phyloP scores from a whole-genome alignment of 495 filamentous ascomycete genomes.

The Xylona heveae region DNA sequence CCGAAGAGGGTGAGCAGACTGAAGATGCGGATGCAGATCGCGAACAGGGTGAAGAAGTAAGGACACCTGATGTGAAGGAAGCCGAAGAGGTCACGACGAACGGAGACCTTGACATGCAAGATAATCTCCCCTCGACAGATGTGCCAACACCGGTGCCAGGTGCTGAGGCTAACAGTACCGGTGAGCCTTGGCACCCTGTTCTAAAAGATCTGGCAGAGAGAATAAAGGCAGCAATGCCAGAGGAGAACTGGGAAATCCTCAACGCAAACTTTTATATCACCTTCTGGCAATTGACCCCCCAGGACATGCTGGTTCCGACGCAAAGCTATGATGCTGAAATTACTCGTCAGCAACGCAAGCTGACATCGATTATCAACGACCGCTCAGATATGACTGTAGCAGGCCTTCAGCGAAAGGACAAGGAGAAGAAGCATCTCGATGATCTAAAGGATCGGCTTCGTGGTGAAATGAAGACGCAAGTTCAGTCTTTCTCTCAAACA shows the following conservation, averaged over 20 bases:
- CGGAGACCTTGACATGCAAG: conserved; percentile 19
- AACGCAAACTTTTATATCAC: conserved; percentile 65
- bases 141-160: no score
- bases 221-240: conserved; percentile 37
- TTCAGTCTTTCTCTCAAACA: conserved; percentile 39
- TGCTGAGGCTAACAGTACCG: no score
- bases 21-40: conserved; percentile 18
- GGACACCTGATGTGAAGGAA: conserved; percentile 4
- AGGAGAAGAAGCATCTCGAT: conserved; percentile 34
- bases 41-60: conserved; percentile 17
- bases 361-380: conserved; percentile 41
- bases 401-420: conserved; percentile 40
- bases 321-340: conserved; percentile 55
- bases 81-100: conserved; percentile 10
- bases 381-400: conserved; percentile 43
- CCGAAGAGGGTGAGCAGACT: conserved; percentile 7
- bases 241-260: conserved; percentile 40
- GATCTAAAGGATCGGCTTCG: conserved; percentile 38
- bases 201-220: conserved; percentile 54
- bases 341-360: conserved; percentile 34
- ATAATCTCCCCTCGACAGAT: no score
- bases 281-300: conserved; percentile 79
- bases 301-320: conserved; percentile 54
- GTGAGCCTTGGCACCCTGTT: conserved; percentile 43
- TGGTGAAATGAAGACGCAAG: conserved; percentile 46